A percentile compares a stretch with the other conserved stretches of the same genome.
Evolutionary conservation across 108 stramenopile species (phyloP).

Genomic region (Cyclostephanos invisitatus): DNA sequence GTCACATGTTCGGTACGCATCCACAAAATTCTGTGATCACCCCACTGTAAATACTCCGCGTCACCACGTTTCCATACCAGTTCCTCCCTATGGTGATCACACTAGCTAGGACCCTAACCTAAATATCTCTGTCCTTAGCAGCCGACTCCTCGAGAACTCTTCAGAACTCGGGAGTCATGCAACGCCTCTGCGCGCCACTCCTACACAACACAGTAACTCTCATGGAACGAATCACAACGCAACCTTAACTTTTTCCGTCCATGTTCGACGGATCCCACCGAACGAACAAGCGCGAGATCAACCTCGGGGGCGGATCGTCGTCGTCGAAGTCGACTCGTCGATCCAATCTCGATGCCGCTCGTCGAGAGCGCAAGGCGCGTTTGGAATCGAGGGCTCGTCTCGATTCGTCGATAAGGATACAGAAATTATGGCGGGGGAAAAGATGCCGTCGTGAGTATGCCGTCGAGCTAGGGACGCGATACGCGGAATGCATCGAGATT

Average conservation of each 20-base stretch:
- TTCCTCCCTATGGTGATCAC: no score
- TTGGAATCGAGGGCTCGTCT: constrained; percentile 25
- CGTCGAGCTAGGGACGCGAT: neutral
- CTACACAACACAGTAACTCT: no score
- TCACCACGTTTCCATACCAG: no score
- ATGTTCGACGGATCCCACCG: constrained; percentile 50
- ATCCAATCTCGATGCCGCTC: constrained; percentile 18
- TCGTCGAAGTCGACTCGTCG: constrained; percentile 21
- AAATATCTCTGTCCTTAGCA: no score
- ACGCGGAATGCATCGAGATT: neutral
- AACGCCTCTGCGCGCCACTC: no score
- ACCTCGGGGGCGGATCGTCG: constrained; percentile 32
- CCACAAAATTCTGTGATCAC: no score
- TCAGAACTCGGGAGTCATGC: neutral
- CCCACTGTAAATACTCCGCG: no score
- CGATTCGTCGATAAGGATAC: constrained; percentile 17
- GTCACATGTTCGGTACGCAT: no score
- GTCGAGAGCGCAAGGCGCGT: constrained; percentile 29
- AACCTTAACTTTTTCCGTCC: no score
- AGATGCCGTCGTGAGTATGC: constrained; percentile 8
- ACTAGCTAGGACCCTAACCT: no score
- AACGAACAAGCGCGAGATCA: constrained; percentile 47
- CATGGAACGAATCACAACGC: no score
- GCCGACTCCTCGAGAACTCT: neutral
- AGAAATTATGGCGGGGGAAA: constrained; percentile 34